Evolutionary conservation across 2,329 filamentous ascomycete genomes (phyloP), one percentile per base, ranked within the genome.

Genomic region (Apiospora hydei): DNA sequence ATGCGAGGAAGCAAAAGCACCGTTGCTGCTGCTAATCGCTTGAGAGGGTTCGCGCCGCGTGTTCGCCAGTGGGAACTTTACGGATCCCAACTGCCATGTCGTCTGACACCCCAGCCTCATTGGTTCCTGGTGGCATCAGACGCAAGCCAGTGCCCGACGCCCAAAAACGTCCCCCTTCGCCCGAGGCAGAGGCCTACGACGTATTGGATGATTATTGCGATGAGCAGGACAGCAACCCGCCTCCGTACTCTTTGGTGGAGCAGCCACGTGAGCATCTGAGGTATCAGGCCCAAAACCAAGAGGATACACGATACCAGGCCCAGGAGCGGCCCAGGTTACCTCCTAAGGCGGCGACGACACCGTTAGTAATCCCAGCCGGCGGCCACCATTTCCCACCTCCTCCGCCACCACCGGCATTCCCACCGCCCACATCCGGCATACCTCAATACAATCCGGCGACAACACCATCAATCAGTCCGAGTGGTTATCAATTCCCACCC

Each of bases 141-240:
- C 66, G 66, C 43, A 68, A 68, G 43, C 66, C 66, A 30, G 66
- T 68, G 1, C 14, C 66, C 8, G 41, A 18, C 26, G 30, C 66
- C 41, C 41, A 47, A n/a, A 46, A 38, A 30, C 66, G 66, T 14
- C 66, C 66, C 43, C 66, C 64, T 67, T 67, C 64, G 18, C 64
- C 64, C 14, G 64, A 46, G n/a, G 38, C 64, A 6, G 64, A 46
- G n/a, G n/a, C 16, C 7, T 46, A 43, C n/a, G 64, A 46, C 43
- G 6, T 43, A 8, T 24, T 67, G 13, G 64, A 68, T 11, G 66
- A 47, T 18, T 68, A 68, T 41, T 68, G 47, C 43, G 41, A 46
- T 46, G 41, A 30, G 14, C 13, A 46, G 14, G 66, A 47, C 57
- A 64, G 34, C 57, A 64, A 64, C 21, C 57, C 57, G 57, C 57